Conservation (phyloP, 495 filamentous ascomycete genomes). For the Talaromyces ruber region DNA sequence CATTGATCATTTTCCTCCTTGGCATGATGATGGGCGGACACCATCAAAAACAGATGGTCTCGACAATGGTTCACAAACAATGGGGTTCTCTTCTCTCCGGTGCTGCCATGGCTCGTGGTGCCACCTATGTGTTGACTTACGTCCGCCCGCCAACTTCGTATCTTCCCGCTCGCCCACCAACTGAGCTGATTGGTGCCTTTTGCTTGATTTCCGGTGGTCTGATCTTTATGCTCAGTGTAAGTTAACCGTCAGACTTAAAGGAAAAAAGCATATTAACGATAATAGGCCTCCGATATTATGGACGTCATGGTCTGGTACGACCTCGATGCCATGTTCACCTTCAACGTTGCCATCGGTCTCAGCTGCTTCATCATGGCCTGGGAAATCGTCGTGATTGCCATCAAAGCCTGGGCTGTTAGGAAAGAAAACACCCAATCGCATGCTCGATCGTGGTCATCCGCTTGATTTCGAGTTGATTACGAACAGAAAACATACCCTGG, state of each 20-base stretch:
- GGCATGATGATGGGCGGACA: conserved; percentile 95
- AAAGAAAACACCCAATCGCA: conserved; percentile 35
- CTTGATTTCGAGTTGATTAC: neutral
- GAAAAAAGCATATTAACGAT: neutral
- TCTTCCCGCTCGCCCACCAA: conserved; percentile 83
- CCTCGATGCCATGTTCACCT: conserved; percentile 80
- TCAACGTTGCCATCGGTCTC: conserved; percentile 81
- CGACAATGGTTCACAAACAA: conserved; percentile 88
- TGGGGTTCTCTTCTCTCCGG: conserved; percentile 86
- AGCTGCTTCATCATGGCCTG: conserved; percentile 82
- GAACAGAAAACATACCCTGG: neutral
- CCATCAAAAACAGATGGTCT: conserved; percentile 75
- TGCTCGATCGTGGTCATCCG: conserved; percentile 5
- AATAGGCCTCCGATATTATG: conserved; percentile 62
- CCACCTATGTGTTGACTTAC: conserved; percentile 76
- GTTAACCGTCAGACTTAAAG: conserved; percentile 15
- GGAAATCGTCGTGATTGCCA: conserved; percentile 65
- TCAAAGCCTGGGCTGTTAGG: conserved; percentile 82
- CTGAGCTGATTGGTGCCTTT: conserved; percentile 77
- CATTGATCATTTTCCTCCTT: conserved; percentile 72
- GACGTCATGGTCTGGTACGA: conserved; percentile 66
- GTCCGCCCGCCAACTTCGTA: conserved; percentile 75
- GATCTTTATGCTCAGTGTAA: conserved; percentile 88
- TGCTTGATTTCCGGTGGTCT: conserved; percentile 81
- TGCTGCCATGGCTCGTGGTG: conserved; percentile 64